phyloP scores from a whole-genome alignment of 441 rosid genomes.

The Eruca vesicaria region DNA sequence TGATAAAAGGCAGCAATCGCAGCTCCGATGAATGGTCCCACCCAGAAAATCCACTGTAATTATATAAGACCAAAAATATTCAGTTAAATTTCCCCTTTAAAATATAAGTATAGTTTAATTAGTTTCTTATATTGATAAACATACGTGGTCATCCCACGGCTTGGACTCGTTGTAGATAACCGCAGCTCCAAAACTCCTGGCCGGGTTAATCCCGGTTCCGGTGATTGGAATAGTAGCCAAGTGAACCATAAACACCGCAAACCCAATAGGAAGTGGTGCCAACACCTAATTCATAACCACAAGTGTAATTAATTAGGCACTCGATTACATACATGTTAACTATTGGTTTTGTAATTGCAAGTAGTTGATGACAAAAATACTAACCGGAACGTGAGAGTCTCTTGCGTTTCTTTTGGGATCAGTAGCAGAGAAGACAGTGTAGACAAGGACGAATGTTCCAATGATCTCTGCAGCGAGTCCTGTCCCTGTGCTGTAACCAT shows the following conservation, averaged over 20 bases:
- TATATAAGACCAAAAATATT: not conserved
- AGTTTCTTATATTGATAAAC: not conserved
- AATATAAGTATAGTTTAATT: not conserved
- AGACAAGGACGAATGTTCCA: slow-evolving; percentile 67
- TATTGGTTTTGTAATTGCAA: not conserved
- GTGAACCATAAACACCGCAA: slow-evolving; percentile 37
- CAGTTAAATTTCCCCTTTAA: not conserved
- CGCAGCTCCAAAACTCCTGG: slow-evolving; percentile 34
- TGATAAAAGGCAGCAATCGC: slow-evolving; percentile 58
- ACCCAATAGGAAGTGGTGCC: slow-evolving; percentile 37
- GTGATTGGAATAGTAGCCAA: slow-evolving; percentile 37
- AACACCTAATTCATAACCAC: slow-evolving; percentile 15
- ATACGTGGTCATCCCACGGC: slow-evolving; percentile 36
- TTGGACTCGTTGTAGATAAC: slow-evolving; percentile 28
- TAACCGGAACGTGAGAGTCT: slow-evolving; percentile 65
- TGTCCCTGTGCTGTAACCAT: slow-evolving; percentile 56
- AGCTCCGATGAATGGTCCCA: slow-evolving; percentile 69
- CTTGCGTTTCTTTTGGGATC: slow-evolving; percentile 62
- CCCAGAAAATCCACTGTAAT: slow-evolving; percentile 68
- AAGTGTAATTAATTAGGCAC: not conserved
- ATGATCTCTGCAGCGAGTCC: slow-evolving; percentile 68
- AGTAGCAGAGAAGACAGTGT: slow-evolving; percentile 65
- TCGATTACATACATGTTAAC: not conserved
- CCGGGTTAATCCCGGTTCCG: slow-evolving; percentile 34
- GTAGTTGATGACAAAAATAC: not conserved